phyloP scores from a whole-genome alignment of 1,139 yeast species.

The Casaregolazyma lundiana region DNA sequence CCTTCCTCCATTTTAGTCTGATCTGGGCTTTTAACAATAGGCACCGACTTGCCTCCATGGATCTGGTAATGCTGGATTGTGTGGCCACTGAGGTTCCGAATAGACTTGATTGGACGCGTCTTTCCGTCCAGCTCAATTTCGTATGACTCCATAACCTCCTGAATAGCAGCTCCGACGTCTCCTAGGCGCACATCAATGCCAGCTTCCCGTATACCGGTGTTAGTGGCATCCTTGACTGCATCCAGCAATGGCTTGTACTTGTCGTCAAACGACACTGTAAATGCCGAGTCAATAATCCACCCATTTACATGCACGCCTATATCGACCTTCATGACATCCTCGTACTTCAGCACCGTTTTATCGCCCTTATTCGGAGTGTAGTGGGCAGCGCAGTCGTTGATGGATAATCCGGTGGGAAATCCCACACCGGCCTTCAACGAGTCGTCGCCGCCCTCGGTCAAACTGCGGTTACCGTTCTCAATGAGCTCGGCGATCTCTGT shows the following conservation, averaged over 20 bases:
- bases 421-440: constrained; percentile 79
- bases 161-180: constrained; percentile 93
- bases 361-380: constrained; percentile 97
- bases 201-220: constrained; percentile 87
- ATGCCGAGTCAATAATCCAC: constrained; percentile 91
- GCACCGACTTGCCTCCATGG: constrained; percentile 95
- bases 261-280: constrained; percentile 83
- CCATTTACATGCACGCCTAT: constrained; percentile 97
- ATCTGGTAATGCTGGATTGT: constrained; percentile 77
- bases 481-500: constrained; percentile 84
- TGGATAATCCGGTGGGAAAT: constrained; percentile 92
- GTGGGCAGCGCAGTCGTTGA: constrained; percentile 95
- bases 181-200: constrained; percentile 95
- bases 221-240: constrained; percentile 90
- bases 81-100: constrained; percentile 92
- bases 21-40: constrained; percentile 90
- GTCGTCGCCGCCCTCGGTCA: constrained; percentile 62
- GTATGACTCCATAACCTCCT: constrained; percentile 95
- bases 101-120: constrained; percentile 77
- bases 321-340: constrained; percentile 95
- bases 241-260: constrained; percentile 72
- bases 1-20: constrained; percentile 98
- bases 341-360: constrained; percentile 68
- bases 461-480: constrained; percentile 76
- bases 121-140: constrained; percentile 90